These are phyloP conservation scores for Margaritispora aquatica DNA, from an alignment of 495 filamentous ascomycete species.

Conservation along the genomic window DNA sequence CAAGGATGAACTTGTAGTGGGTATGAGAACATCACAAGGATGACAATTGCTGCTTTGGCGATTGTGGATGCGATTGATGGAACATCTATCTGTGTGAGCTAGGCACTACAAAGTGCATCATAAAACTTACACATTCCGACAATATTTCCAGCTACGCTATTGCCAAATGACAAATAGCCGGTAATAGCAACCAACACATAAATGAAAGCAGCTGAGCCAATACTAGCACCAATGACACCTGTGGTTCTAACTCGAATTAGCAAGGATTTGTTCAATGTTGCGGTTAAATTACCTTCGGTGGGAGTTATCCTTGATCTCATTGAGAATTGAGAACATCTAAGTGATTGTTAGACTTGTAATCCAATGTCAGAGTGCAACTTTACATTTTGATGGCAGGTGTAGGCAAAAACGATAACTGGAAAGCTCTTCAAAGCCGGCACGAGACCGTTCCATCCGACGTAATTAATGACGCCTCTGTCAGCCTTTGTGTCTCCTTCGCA, in stretches of 20 bases:
- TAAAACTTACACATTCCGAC: slow-evolving; percentile 72
- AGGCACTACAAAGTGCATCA: neutral
- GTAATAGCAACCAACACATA: slow-evolving; percentile 92
- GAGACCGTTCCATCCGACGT: slow-evolving; percentile 70
- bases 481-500: slow-evolving; percentile 66
- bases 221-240: slow-evolving; percentile 71
- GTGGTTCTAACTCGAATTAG: slow-evolving; percentile 57
- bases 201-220: slow-evolving; percentile 69
- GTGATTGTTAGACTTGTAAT: neutral
- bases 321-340: slow-evolving; percentile 97
- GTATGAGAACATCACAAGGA: slow-evolving; percentile 95
- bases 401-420: slow-evolving; percentile 94
- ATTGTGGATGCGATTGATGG: slow-evolving; percentile 81
- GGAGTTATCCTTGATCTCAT: slow-evolving; percentile 84
- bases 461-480: slow-evolving; percentile 64
- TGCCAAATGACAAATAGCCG: slow-evolving; percentile 90
- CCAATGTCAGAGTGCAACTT: slow-evolving; percentile 16
- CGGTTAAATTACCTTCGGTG: slow-evolving; percentile 26
- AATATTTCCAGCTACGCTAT: slow-evolving; percentile 82
- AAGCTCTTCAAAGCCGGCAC: slow-evolving; percentile 76
- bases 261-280: no score
- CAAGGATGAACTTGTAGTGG: slow-evolving; percentile 94
- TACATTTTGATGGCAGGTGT: slow-evolving; percentile 98
- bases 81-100: slow-evolving; percentile 37
- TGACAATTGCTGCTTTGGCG: slow-evolving; percentile 88